phyloP scores from a whole-genome alignment of 78 protist species.

The Dictyostelium intermedium region DNA sequence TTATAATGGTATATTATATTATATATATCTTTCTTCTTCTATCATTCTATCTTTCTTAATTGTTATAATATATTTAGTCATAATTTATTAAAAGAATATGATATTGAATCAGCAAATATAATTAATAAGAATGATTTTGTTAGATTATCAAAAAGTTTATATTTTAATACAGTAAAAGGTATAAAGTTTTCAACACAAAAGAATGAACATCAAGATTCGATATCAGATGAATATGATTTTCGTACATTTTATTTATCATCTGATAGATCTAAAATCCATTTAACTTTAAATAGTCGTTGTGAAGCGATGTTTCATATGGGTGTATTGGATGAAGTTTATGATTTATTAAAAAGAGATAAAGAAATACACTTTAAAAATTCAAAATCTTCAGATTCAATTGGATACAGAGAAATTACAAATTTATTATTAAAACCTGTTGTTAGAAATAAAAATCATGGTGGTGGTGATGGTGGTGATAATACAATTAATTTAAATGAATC shows the following conservation, averaged over 20 bases:
- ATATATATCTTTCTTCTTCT: too few species aligned
- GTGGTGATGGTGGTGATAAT: background rate
- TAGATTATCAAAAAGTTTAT: constrained; percentile 43
- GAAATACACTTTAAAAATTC: background rate
- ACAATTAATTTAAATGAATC: background rate
- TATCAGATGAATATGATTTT: constrained; percentile 29
- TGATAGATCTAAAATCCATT: background rate
- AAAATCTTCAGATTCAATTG: constrained; percentile 5
- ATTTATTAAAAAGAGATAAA: background rate
- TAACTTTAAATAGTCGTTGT: constrained; percentile 17
- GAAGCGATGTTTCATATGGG: constrained; percentile 49
- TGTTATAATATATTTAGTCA: background rate
- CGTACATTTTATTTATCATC: constrained; percentile 43
- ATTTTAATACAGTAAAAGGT: constrained; percentile 18
- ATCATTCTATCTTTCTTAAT: too few species aligned
- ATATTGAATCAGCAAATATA: constrained; percentile 34
- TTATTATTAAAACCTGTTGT: constrained; percentile 1
- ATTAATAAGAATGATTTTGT: constrained; percentile 14
- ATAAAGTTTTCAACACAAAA: background rate
- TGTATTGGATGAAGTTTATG: constrained; percentile 24
- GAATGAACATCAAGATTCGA: constrained; percentile 1
- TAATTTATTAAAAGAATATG: background rate
- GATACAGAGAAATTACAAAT: constrained; percentile 29
- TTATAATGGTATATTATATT: background rate
- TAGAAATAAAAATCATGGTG: background rate